Base-by-base conservation (phyloP, 345 rosid species). In the Aquilaria malaccensis region DNA sequence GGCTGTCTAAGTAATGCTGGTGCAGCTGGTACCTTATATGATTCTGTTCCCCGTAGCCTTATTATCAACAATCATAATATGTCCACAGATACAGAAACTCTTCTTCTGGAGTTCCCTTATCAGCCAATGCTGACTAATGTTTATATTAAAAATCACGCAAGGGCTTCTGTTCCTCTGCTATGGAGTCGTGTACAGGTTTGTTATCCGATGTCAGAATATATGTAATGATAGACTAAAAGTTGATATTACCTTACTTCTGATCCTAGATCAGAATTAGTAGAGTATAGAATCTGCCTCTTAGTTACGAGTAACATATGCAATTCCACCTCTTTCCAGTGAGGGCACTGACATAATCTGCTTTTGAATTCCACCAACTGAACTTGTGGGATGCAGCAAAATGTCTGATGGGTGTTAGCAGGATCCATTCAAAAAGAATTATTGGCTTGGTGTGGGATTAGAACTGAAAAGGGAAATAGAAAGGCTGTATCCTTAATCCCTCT, bases 131-230 rank as follows among this genome's bases (percentile, higher is more conserved):
- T 89, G 94, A 93, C 98, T 54, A 95, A 95, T 76, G 84, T 95
- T 75, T 86, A 91, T 75, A 68, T 95, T 62, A 85, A 80, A 55
- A 93, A 95, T 79, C 67, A 50, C 72, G 98, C 96, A 11, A 85
- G 93, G 76, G 99, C 97, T 58, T 72, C 95, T 68, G 95, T 93
- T 75, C 99, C 99, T 50, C 75, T 95, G 85, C 84, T 91, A 63
- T 95, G 99, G 99, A 95, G 99, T 65, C 96, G 99, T 71, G 99
- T 91, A 63, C 99, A 95, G 96, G 99, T 95, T 77, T 73, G 79
- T 75, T 67, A 52, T 9, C 52, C 72, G 52, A 51, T 30, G 43
- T 47, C 22, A 50, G 50, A 56, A 61, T 56, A 30, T 60, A 12
- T 58, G 3, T 46, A 6, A 43, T 50, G 12, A 50, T 48, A 48